Evolutionary conservation across 768 basidiomycete genomes (phyloP).

Genomic region (Clavaria fumosa): DNA sequence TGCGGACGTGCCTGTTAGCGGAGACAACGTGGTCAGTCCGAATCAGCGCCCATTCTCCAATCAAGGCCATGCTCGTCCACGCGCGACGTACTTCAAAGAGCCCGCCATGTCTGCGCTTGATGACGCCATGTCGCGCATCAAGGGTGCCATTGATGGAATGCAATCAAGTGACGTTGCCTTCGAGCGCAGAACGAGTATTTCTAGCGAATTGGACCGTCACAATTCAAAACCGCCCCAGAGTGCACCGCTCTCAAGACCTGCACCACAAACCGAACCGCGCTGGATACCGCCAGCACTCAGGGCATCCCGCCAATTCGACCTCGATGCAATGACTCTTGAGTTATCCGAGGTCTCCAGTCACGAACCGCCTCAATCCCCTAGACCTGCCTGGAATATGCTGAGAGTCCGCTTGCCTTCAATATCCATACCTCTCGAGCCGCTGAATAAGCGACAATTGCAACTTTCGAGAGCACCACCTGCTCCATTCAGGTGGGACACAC

Average conservation of each 20-base stretch:
- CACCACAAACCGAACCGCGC: too few species aligned
- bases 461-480: conserved; percentile 24
- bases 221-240: too few species aligned
- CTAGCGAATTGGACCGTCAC: too few species aligned
- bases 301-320: conserved; percentile 18
- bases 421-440: conserved; percentile 26
- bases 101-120: conserved; percentile 58
- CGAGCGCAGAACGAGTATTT: too few species aligned
- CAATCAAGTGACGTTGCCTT: conserved; percentile 31
- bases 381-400: conserved; percentile 22
- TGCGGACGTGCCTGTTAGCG: neutral
- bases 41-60: conserved; percentile 15
- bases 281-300: conserved; percentile 43
- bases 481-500: conserved; percentile 42
- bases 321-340: conserved; percentile 27
- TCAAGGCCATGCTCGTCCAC: conserved; percentile 17
- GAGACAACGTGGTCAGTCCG: conserved; percentile 10
- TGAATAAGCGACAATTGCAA: conserved; percentile 33
- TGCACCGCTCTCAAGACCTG: conserved; percentile 13
- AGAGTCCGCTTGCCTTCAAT: conserved; percentile 33
- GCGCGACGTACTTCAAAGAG: conserved; percentile 30
- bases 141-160: conserved; percentile 61
- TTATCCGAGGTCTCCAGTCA: conserved; percentile 29
- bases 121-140: conserved; percentile 77
- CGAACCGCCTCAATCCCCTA: conserved; percentile 35